Base-by-base conservation (phyloP, 371 early-diverging fungal species). In the Batkoa obscura region DNA sequence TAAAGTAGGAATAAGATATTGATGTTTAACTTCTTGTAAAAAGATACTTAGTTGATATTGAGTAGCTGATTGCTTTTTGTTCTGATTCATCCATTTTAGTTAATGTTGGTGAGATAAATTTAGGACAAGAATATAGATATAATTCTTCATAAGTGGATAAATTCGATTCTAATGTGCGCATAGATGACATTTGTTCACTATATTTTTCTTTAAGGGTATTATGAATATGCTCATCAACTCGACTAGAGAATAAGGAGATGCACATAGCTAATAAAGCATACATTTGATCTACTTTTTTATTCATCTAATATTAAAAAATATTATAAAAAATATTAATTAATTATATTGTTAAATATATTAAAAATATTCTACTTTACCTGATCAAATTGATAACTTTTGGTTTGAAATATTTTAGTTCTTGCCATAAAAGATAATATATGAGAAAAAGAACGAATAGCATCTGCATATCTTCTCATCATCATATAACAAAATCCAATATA, bases 391-490 rank as follows among this genome's bases (percentile, higher is more conserved):
- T 88, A 88, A 45, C 87, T 84, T 41, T 88, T 75, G 58, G 85
- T 79, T 66, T 94, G 90, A 72, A 89, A 94, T 69, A 89, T 90
- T 75, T 85, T 86, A 43, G 90, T 89, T 54, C 48, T 17, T 23
- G n/a, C 3, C 23, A 47, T 32, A 13, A 39, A 39, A 48, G 15
- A 9, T 9, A 91, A 75, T 64, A 92, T 84, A 63, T 87, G 86
- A 15, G 88, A 80, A 73, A 91, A 90, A 23, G 86, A 79, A 66
- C 83, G 84, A 74, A 90, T 88, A 55, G 95, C 95, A 64, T 94
- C 95, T 41, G 91, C 80, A 64, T 90, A 94, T 49, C 95, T 75
- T 55, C 93, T 76, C 84, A 92, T 86, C 95, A 94, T 94, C 88
- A 91, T 80, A 76, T 93, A 94, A 35, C 92, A 83, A 64, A 91